These are phyloP conservation scores for Talinum fruticosum DNA, from an alignment of 148 eudicot genomes.

Conservation along the genomic window DNA sequence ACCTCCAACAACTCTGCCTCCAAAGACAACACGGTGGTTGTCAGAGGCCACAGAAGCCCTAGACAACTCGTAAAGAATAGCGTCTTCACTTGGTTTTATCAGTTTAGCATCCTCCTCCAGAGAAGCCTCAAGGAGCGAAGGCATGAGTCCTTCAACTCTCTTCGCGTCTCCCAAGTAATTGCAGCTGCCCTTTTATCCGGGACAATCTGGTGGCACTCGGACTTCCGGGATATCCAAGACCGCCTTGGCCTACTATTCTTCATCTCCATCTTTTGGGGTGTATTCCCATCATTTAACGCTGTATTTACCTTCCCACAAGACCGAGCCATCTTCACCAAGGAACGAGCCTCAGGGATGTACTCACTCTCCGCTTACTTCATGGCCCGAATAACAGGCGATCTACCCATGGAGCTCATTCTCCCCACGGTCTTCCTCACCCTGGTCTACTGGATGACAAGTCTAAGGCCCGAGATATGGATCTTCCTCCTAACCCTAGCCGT, in stretches of 20 bases:
- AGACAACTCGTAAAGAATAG: conserved; percentile 17
- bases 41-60: background rate
- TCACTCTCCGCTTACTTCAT: conserved; percentile 75
- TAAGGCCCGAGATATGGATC: conserved; percentile 51
- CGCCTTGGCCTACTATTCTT: conserved; percentile 79
- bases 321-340: conserved; percentile 69
- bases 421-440: conserved; percentile 65
- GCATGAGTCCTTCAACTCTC: conserved; percentile 80
- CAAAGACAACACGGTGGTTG: conserved; percentile 1
- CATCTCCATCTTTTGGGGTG: conserved; percentile 89
- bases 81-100: conserved; percentile 52
- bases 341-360: conserved; percentile 85
- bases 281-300: conserved; percentile 83
- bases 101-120: conserved; percentile 64
- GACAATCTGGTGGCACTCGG: conserved; percentile 89
- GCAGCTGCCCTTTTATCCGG: conserved; percentile 70
- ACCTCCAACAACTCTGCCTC: background rate
- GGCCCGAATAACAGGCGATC: conserved; percentile 73
- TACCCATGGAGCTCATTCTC: conserved; percentile 89
- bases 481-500: conserved; percentile 52
- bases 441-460: conserved; percentile 76
- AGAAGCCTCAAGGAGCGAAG: conserved; percentile 83
- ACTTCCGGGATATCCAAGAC: conserved; percentile 59
- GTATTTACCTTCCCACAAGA: conserved; percentile 93
- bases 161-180: conserved; percentile 74